Evolutionary conservation across 495 filamentous ascomycete species (phyloP), one percentile per base, ranked within the genome.

Genomic region (Apiosordaria backusii): DNA sequence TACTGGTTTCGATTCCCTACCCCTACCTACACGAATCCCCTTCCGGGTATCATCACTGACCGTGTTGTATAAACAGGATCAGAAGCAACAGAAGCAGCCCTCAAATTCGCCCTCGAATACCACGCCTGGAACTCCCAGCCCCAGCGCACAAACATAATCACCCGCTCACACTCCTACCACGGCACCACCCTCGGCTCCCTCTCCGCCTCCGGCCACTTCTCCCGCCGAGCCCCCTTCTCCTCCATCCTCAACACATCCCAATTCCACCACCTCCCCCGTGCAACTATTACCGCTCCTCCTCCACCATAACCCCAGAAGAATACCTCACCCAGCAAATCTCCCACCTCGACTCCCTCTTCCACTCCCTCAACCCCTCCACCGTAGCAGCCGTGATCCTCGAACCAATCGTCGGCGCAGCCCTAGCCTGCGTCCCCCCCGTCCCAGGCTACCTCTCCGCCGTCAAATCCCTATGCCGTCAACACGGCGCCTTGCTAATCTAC

Each of bases 381-480:
- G 87, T 92, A 4, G 85, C 84, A 58, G 90, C 85, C 1, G 90
- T 93, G 64, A 80, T 92, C 23, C 82, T 85, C 3, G 90, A 94
- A 70, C 86, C 91, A 1, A 75, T 84, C 16, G 77, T 78, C 57
- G 85, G 86, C n/a, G 81, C 81, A 0, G 81, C 85, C 1, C 71
- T 90, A 22, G 89, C 87, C 0, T 90, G 86, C 71, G 85, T 89
- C 9, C 83, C 88, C 27, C 80, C 85, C 22, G 80, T 85, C 1
- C 75, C 79, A 0, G 89, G 87, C 0, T 93, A 92, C 66, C 82
- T 91, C 63, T 75, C 76, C 50, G 86, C 85, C 45, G 85, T 92
- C 77, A 82, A 83, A 71, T 72, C 75, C 4, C 70, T 93, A 4
- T 92, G 89, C 71, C 76, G 85, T 27, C 84, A 84, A 65, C 80